phyloP scores from a whole-genome alignment of 768 basidiomycete species.

The Leccinum aurantiacum region DNA sequence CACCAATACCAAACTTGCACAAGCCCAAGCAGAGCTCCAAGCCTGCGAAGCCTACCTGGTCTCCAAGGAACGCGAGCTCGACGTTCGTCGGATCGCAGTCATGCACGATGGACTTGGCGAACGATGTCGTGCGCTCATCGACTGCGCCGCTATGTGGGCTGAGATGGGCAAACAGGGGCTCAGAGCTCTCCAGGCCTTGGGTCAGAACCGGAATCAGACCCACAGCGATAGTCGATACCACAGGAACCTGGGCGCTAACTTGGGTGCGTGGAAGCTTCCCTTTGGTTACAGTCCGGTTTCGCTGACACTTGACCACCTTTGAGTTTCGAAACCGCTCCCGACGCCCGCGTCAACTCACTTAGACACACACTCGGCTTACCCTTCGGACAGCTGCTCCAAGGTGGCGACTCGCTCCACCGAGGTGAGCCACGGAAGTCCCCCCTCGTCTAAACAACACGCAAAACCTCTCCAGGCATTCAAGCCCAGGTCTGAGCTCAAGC shows the following conservation, averaged over 20 bases:
- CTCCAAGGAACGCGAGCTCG: too few relatives aligned
- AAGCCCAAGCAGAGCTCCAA: too few relatives aligned
- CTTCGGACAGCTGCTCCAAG: constrained; percentile 66
- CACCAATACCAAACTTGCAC: neutral
- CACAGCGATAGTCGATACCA: too few relatives aligned
- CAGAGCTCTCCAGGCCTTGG: constrained; percentile 20
- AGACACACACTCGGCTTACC: constrained; percentile 11
- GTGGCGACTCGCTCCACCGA: constrained; percentile 20
- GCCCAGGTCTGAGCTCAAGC: neutral
- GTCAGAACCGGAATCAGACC: neutral
- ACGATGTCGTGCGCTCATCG: constrained; percentile 57
- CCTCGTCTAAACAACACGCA: too few relatives aligned
- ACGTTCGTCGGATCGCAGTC: constrained; percentile 24
- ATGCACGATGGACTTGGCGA: constrained; percentile 29
- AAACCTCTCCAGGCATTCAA: too few relatives aligned
- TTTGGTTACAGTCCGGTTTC: neutral
- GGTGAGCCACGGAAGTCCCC: constrained; percentile 14
- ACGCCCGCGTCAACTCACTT: constrained; percentile 12
- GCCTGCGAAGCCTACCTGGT: too few relatives aligned
- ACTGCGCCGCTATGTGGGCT: constrained; percentile 3
- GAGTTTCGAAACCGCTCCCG: constrained; percentile 1
- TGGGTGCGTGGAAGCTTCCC: constrained; percentile 2
- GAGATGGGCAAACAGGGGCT: constrained; percentile 67
- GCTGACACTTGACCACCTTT: neutral
- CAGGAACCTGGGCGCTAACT: neutral